Base-by-base conservation (phyloP, 1,139 yeast genomes). In the Taphrina flavorubra region DNA sequence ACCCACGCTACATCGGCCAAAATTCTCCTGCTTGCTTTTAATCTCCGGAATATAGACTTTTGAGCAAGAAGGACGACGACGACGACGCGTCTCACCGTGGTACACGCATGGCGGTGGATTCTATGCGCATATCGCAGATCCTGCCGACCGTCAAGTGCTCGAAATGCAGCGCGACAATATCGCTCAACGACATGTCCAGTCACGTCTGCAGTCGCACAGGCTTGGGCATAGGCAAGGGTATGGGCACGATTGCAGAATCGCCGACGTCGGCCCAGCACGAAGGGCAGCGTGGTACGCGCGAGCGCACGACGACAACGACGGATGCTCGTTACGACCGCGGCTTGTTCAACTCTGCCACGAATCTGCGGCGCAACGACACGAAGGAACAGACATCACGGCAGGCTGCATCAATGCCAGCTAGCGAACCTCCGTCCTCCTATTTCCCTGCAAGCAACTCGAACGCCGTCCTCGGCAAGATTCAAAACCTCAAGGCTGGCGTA, bases 71-170 rank as follows among this genome's bases (percentile, higher is more conserved):
- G 31, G 31, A 25, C 31, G 31, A 25, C 31, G 31, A 25, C 31
- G 31, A 25, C 31, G 4, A 14, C 13, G 8, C 53, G 36, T 34
- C 36, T 18, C 53, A 25, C 53, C 10, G 53, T n/a, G 53, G 53
- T 25, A 49, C 31, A 49, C 25, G 13, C n/a, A 58, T 58, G 62
- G 62, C 53, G 20, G 53, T 58, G 51, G 62, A 58, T 16, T 46
- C 62, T 31, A 42, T 44, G 67, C 60, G 67, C 46, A 55, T 55
- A 16, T 63, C 67, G 11, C 61, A 63, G 55, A 49, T 63, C 49
- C 55, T 63, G 61, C 67, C 67, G 37, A 55, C 61, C 14, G 47
- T 63, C 39, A 53, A 46, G 47, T 63, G 67, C 47, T 63, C 67
- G 14, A 55, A 63, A 37, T 63, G 67, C 20, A 31, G 55, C 34